These are phyloP conservation scores for Xylariaceae sp. DNA, from an alignment of 2,329 filamentous ascomycete species.

Conservation along the genomic window DNA sequence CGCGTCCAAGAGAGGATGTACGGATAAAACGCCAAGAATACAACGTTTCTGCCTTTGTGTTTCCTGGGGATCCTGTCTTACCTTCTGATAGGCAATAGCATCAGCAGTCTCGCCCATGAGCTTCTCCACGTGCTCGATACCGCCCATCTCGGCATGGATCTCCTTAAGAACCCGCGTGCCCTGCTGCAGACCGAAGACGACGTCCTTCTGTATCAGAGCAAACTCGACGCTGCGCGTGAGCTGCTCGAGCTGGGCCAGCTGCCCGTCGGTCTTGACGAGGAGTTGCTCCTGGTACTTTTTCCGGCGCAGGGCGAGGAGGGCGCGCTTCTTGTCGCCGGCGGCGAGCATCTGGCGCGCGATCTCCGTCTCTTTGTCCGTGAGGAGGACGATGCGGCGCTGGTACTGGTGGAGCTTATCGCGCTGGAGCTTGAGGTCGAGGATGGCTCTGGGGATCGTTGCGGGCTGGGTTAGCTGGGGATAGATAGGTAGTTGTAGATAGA, in stretches of 20 bases:
- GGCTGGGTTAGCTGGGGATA: background rate
- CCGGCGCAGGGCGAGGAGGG: slow-evolving; percentile 79
- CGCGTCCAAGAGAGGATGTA: too few species aligned
- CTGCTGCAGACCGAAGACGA: slow-evolving; percentile 86
- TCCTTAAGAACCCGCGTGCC: slow-evolving; percentile 83
- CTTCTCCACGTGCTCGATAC: slow-evolving; percentile 89
- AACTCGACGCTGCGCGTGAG: slow-evolving; percentile 90
- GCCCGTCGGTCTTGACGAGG: slow-evolving; percentile 80
- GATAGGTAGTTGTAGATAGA: slow-evolving; percentile 1
- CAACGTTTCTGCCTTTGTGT: background rate
- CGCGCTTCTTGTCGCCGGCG: slow-evolving; percentile 71
- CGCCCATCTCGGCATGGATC: slow-evolving; percentile 94
- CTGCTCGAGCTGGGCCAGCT: slow-evolving; percentile 89
- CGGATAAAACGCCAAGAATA: background rate
- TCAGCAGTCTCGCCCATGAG: slow-evolving; percentile 90
- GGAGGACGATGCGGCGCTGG: slow-evolving; percentile 78
- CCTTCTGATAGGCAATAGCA: slow-evolving; percentile 84
- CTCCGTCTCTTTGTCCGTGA: slow-evolving; percentile 82
- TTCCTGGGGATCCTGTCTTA: slow-evolving; percentile 34
- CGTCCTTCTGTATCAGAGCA: slow-evolving; percentile 92
- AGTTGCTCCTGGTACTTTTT: slow-evolving; percentile 97
- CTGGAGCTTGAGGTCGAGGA: slow-evolving; percentile 95
- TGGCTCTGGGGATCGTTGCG: slow-evolving; percentile 57
- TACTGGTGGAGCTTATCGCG: slow-evolving; percentile 97
- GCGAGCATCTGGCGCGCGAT: slow-evolving; percentile 80